Conservation (phyloP, 495 filamentous ascomycete genomes). For the Trichoderma gamsii region DNA sequence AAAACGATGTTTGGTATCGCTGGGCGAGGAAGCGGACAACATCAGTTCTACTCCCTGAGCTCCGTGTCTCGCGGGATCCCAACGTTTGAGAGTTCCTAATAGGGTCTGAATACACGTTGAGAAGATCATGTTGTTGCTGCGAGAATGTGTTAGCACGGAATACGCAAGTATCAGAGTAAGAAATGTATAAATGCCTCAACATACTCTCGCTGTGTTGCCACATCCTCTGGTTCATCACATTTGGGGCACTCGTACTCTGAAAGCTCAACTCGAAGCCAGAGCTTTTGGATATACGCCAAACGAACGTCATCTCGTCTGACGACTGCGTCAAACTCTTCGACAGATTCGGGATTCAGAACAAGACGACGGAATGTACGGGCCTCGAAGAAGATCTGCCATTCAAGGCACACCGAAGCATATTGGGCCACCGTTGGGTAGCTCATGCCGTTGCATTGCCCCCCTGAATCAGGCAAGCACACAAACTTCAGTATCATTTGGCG, state of each 20-base stretch:
- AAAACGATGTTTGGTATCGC: slow-evolving; percentile 2
- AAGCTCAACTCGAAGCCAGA: slow-evolving; percentile 3
- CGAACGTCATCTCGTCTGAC: background rate
- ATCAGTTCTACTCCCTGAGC: background rate
- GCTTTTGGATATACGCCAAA: slow-evolving; percentile 6
- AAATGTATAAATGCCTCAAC: slow-evolving; percentile 2
- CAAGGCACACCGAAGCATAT: background rate
- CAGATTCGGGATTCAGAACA: slow-evolving; percentile 6
- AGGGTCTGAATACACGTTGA: slow-evolving; percentile 1
- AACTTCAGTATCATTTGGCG: slow-evolving; percentile 5
- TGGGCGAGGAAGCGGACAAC: slow-evolving; percentile 8
- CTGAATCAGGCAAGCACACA: background rate
- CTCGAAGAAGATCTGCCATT: slow-evolving; percentile 14
- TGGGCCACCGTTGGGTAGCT: slow-evolving; percentile 2
- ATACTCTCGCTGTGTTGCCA: background rate
- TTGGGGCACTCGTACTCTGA: slow-evolving; percentile 2
- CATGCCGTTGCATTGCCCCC: background rate
- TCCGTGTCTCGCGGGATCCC: slow-evolving; percentile 1
- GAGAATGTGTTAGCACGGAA: background rate
- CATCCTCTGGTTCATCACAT: slow-evolving; percentile 4
- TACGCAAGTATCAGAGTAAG: background rate
- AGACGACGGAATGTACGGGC: slow-evolving; percentile 12
- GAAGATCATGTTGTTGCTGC: slow-evolving; percentile 5
- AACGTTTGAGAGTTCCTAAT: slow-evolving; percentile 1
- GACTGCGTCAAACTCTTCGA: background rate